Evolutionary conservation across 306 rosid species (phyloP).

Genomic region (Gynostemma pentaphyllum): DNA sequence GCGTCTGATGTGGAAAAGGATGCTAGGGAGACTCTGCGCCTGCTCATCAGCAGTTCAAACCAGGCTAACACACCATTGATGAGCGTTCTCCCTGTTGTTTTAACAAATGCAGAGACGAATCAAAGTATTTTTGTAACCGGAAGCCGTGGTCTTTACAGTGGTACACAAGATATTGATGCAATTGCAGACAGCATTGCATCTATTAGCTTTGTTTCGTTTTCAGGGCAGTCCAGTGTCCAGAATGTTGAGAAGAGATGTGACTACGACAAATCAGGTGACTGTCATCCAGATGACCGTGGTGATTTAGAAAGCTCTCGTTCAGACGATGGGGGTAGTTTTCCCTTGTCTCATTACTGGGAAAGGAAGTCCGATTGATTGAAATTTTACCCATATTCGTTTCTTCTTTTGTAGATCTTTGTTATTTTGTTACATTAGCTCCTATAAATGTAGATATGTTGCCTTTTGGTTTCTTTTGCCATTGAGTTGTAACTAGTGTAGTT

Average conservation of each 20-base stretch:
- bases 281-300: constrained; percentile 24
- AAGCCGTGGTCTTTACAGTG: constrained; percentile 67
- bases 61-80: constrained; percentile 47
- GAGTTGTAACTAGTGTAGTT: not conserved
- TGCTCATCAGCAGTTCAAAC: constrained; percentile 68
- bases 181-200: constrained; percentile 80
- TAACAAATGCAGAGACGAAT: constrained; percentile 41
- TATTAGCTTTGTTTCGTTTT: constrained; percentile 61
- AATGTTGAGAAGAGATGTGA: constrained; percentile 12
- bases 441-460: constrained; percentile 3
- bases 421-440: not conserved
- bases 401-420: constrained; percentile 10
- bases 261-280: too few relatives aligned
- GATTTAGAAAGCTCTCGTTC: constrained; percentile 29
- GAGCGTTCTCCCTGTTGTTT: constrained; percentile 56
- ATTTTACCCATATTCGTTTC: not conserved
- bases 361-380: constrained; percentile 11
- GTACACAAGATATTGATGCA: constrained; percentile 53
- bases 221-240: constrained; percentile 45
- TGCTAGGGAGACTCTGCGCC: constrained; percentile 84
- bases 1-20: constrained; percentile 71
- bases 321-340: constrained; percentile 20
- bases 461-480: not conserved
- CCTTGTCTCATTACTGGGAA: constrained; percentile 1
- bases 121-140: constrained; percentile 53